Percentiles rank a stretch among this genome's conserved stretches.
phyloP scores from a whole-genome alignment of 305 asterid genomes.

The Solanum hybrid region DNA sequence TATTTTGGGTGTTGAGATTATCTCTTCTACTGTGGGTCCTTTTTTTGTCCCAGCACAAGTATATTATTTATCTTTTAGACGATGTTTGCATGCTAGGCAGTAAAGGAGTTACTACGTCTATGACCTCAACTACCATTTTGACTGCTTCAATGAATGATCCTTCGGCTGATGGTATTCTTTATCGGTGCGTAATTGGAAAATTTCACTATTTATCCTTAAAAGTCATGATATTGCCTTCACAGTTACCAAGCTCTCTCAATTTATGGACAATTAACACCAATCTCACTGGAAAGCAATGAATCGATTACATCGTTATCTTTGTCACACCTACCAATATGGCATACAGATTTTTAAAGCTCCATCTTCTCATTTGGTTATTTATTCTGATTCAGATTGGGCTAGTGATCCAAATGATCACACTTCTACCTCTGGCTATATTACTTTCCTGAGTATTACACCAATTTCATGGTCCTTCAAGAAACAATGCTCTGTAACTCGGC shows the following conservation, averaged over 20 bases:
- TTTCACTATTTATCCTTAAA: background rate
- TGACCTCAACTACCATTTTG: background rate
- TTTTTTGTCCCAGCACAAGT: too few relatives aligned
- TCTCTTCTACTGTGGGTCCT: background rate
- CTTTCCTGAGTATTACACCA: background rate
- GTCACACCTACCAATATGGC: background rate
- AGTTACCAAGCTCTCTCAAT: too few relatives aligned
- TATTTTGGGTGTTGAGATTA: background rate
- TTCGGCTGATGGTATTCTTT: background rate
- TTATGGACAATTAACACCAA: too few relatives aligned
- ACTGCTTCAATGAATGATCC: background rate
- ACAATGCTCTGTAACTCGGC: background rate
- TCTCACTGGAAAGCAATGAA: too few relatives aligned
- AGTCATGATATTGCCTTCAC: background rate
- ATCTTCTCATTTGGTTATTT: background rate
- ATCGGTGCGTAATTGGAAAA: background rate
- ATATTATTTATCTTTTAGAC: too few relatives aligned
- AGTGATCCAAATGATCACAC: background rate
- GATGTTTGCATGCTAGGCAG: too few relatives aligned
- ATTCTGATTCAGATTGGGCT: background rate
- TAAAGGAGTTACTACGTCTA: background rate
- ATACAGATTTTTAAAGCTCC: background rate
- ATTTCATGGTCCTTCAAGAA: background rate
- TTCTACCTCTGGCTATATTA: too few relatives aligned
- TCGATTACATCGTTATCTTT: too few relatives aligned